Evolutionary conservation across 805 yeast species (phyloP).

Genomic region (Candida germanica): DNA sequence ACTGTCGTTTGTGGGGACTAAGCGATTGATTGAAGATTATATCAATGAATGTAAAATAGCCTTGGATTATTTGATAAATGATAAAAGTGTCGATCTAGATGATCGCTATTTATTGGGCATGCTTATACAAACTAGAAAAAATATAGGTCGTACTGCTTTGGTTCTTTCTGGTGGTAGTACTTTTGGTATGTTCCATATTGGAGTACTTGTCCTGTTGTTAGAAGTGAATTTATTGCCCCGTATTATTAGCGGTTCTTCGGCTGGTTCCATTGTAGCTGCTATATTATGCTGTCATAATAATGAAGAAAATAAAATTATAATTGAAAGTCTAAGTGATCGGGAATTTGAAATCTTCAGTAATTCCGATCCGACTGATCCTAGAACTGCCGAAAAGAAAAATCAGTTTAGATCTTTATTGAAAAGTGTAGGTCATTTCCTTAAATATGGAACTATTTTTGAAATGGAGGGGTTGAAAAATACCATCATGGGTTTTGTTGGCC

Average conservation of each 20-base stretch:
- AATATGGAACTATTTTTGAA: slow-evolving; percentile 89
- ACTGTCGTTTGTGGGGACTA: slow-evolving; percentile 84
- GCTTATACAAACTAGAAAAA: slow-evolving; percentile 82
- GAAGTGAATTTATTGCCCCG: slow-evolving; percentile 77
- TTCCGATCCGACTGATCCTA: slow-evolving; percentile 1
- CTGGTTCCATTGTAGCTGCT: slow-evolving; percentile 93
- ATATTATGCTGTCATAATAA: slow-evolving; percentile 77
- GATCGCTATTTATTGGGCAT: slow-evolving; percentile 71
- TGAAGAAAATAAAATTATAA: slow-evolving; percentile 59
- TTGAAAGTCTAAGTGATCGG: slow-evolving; percentile 59
- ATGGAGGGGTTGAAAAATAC: slow-evolving; percentile 67
- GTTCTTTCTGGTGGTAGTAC: slow-evolving; percentile 97
- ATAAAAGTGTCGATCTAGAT: slow-evolving; percentile 47
- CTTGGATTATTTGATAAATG: slow-evolving; percentile 38
- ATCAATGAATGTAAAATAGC: slow-evolving; percentile 66
- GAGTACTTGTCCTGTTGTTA: slow-evolving; percentile 77
- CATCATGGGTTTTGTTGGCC: slow-evolving; percentile 78
- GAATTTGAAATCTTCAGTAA: slow-evolving; percentile 46
- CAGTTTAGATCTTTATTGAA: slow-evolving; percentile 46
- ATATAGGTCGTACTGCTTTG: slow-evolving; percentile 90
- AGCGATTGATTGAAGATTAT: slow-evolving; percentile 76
- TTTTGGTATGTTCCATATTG: slow-evolving; percentile 89
- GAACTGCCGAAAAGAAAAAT: slow-evolving; percentile 23
- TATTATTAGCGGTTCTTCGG: slow-evolving; percentile 90
- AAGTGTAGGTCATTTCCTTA: slow-evolving; percentile 54